Percentiles rank a stretch among this genome's conserved stretches.
Evolutionary conservation across 768 basidiomycete species (phyloP).

Genomic region (Albatrellus ellisii): DNA sequence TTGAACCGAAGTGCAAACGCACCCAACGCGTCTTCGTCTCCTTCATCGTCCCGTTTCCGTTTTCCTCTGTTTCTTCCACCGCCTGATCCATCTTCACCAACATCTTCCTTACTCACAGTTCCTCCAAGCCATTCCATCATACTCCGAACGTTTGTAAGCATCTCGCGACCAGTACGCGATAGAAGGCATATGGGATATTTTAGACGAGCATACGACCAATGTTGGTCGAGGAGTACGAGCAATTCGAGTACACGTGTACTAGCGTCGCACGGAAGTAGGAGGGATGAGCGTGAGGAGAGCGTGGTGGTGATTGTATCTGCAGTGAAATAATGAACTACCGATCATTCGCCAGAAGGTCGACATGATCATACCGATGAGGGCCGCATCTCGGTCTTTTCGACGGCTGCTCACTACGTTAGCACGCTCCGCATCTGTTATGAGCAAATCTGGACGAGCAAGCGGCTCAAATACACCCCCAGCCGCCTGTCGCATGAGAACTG

Average conservation of each 20-base stretch:
- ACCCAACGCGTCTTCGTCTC: conserved; percentile 73
- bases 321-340: conserved; percentile 6
- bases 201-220: conserved; percentile 85
- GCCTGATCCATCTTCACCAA: conserved; percentile 56
- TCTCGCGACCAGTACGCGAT: conserved; percentile 81
- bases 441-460: conserved; percentile 77
- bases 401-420: conserved; percentile 75
- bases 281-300: conserved; percentile 62
- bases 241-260: conserved; percentile 92
- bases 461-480: conserved; percentile 78
- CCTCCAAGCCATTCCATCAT: conserved; percentile 99
- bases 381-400: conserved; percentile 80
- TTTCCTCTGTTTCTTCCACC: conserved; percentile 32
- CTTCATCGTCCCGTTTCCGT: conserved; percentile 27
- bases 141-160: conserved; percentile 86
- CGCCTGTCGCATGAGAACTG: conserved; percentile 65
- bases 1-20: conserved; percentile 82
- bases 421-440: conserved; percentile 88
- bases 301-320: conserved; percentile 84
- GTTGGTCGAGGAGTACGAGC: conserved; percentile 91
- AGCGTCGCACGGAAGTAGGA: conserved; percentile 86
- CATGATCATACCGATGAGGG: conserved; percentile 57
- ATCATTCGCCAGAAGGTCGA: background rate
- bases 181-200: conserved; percentile 90
- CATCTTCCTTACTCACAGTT: conserved; percentile 85